Conservation (phyloP, 768 basidiomycete genomes). For the Mycena alexandri region DNA sequence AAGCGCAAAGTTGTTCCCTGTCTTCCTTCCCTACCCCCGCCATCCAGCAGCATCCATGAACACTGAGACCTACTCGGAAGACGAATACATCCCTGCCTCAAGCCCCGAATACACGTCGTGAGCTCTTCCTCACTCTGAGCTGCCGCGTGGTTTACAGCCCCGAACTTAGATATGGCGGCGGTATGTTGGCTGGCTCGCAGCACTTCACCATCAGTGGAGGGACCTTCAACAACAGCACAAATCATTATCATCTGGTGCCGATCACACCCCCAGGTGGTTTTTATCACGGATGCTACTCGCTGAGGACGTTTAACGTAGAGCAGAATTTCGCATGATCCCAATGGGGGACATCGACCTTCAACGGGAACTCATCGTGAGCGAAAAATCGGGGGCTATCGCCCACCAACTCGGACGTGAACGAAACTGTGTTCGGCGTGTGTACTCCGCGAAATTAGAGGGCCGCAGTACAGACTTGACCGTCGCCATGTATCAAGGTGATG, state of each 20-base stretch:
- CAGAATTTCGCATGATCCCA: not conserved
- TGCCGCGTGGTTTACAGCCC: not conserved
- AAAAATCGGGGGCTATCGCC: no score
- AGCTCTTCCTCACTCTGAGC: no score
- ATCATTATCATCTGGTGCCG: not conserved
- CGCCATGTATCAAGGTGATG: not conserved
- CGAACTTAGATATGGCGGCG: not conserved
- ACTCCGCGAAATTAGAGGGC: not conserved
- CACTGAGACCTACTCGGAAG: no score
- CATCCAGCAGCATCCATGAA: no score
- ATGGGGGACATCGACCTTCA: slow-evolving; percentile 7
- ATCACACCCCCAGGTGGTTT: not conserved
- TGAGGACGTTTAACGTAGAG: not conserved
- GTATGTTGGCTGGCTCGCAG: not conserved
- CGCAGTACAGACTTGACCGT: not conserved
- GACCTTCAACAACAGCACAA: not conserved
- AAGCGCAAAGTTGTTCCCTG: no score
- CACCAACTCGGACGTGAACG: no score
- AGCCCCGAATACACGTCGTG: no score
- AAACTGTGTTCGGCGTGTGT: not conserved
- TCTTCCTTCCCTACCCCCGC: no score
- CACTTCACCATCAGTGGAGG: not conserved
- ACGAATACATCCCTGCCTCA: no score
- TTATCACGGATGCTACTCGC: no score
- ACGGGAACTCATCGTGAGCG: not conserved